Conservation (phyloP, 2,329 filamentous ascomycete genomes). For the Paracorniculantispora psalliotae region DNA sequence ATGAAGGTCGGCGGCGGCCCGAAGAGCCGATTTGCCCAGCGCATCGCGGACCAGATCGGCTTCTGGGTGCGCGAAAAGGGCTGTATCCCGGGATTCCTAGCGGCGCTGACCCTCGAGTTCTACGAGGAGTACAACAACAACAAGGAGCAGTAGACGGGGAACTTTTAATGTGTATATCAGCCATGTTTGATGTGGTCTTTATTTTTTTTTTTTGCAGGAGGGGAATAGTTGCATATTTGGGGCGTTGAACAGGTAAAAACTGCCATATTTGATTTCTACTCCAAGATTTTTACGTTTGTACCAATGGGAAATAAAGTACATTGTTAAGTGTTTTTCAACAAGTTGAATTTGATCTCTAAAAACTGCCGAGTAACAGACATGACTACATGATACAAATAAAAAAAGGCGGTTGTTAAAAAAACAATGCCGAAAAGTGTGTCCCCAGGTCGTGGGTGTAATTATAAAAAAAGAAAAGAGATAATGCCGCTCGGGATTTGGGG, state of each 20-base stretch:
- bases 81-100: slow-evolving; percentile 88
- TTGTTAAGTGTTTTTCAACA: neutral
- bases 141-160: neutral
- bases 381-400: slow-evolving; percentile 6
- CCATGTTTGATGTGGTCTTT: neutral
- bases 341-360: neutral
- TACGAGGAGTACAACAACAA: slow-evolving; percentile 60
- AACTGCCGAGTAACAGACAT: neutral
- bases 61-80: slow-evolving; percentile 96
- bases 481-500: neutral
- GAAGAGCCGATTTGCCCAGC: slow-evolving; percentile 75
- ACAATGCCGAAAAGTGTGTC: neutral
- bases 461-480: neutral
- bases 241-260: neutral
- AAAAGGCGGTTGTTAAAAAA: neutral
- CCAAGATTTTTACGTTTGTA: neutral
- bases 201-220: neutral
- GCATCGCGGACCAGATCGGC: slow-evolving; percentile 80
- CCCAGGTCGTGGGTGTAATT: neutral
- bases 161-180: neutral
- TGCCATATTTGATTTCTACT: neutral
- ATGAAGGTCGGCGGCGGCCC: slow-evolving; percentile 97
- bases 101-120: slow-evolving; percentile 87
- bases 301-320: neutral
- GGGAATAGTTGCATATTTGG: neutral